Evolutionary conservation across 1,284 basidiomycete species (phyloP), one percentile per base, ranked within the genome.

Genomic region (Moniliella sp.): DNA sequence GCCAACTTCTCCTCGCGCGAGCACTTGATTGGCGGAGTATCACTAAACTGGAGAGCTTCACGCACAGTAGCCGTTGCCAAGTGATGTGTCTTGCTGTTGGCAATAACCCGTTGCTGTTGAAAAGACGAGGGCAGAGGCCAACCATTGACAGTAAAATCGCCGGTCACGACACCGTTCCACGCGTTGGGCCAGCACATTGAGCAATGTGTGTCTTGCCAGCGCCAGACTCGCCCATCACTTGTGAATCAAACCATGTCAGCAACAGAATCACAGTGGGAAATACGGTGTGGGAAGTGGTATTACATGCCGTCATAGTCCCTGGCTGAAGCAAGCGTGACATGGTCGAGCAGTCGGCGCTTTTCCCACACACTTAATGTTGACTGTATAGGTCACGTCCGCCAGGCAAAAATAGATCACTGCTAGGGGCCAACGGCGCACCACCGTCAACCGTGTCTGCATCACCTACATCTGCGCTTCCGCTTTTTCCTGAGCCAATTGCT

Each of bases 291-390:
- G 8, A 23, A n/a, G n/a, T n/a, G n/a, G n/a, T n/a, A 7, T 23
- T 23, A 23, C 21, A 23, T 23, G 49, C 49, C 4, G 46, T 49
- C 39, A 52, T 43, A 28, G 42, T 45, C 4, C 49, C 49, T 1
- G 49, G 49, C 4, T 29, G 26, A 29, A 50, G 43, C 27, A 34
- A 52, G n/a, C 3, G 35, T 41, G 2, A 74, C 79, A 4, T 50
- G 31, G 28, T 45, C 36, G 14, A 55, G 37, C 14, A 55, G 43
- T 4, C 43, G 40, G 8, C 51, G 47, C 4, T 35, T 32, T 4
- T 40, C 31, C 19, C 46, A n/a, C 50, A 13, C 30, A 19, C 31
- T 52, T 48, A 34, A 55, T 39, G 13, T 34, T 15, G 8, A 55
- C 42, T 12, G 45, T 42, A 29, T 45, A 55, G 34, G 43, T 45